These are phyloP conservation scores for Clonostachys byssicola DNA, from an alignment of 2,329 filamentous ascomycete species.

Conservation along the genomic window DNA sequence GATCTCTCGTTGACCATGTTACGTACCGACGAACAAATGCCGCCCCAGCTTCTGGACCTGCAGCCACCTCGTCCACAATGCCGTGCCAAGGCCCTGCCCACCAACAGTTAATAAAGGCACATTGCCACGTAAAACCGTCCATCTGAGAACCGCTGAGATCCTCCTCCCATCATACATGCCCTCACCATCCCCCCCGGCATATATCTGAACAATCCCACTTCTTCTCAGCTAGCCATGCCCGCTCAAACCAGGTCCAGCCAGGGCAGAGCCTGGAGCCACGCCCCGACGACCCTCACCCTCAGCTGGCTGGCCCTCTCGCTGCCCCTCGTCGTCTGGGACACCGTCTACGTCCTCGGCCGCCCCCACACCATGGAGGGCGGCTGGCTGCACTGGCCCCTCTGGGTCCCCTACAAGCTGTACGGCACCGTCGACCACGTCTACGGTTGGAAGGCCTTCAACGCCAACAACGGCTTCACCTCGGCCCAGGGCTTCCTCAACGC, in stretches of 20 bases:
- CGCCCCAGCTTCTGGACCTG: too few species aligned
- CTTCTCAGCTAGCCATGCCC: neutral
- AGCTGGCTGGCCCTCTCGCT: slow-evolving; percentile 72
- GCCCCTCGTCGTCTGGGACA: slow-evolving; percentile 80
- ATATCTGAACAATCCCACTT: neutral
- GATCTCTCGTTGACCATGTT: too few species aligned
- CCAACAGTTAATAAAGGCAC: neutral
- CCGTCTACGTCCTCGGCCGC: slow-evolving; percentile 71
- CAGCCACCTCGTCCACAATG: too few species aligned
- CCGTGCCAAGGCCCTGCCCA: too few species aligned
- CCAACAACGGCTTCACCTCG: slow-evolving; percentile 68
- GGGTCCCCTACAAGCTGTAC: slow-evolving; percentile 76
- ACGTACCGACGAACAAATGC: too few species aligned
- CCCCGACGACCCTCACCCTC: slow-evolving; percentile 42
- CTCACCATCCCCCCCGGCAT: neutral
- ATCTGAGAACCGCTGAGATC: too few species aligned
- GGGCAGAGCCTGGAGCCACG: slow-evolving; percentile 31
- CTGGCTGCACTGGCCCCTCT: slow-evolving; percentile 66
- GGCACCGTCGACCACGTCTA: slow-evolving; percentile 78
- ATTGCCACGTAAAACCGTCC: too few species aligned
- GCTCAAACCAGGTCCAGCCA: neutral
- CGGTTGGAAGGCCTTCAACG: slow-evolving; percentile 68
- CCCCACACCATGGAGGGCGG: slow-evolving; percentile 82
- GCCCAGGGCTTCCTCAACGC: slow-evolving; percentile 70
- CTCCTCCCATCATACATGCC: too few species aligned